Evolutionary conservation across 169 alveolate genomes (phyloP).

Genomic region (Sarcocystis neurona): DNA sequence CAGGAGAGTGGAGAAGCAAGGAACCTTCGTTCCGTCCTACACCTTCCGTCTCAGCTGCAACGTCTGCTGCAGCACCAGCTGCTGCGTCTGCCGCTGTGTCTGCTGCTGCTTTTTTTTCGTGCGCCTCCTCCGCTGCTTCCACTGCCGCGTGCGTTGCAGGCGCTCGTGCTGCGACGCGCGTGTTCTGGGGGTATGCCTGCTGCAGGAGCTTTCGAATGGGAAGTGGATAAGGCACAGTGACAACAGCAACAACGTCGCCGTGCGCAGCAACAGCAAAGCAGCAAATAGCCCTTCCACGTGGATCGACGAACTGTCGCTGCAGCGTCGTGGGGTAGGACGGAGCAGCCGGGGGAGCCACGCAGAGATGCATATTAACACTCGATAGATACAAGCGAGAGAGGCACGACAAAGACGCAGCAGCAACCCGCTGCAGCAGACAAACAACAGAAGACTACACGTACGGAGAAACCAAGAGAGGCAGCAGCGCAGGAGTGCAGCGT

Average conservation of each 20-base stretch:
- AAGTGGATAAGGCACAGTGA: not conserved
- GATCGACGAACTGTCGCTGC: constrained; percentile 36
- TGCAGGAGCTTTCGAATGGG: not conserved
- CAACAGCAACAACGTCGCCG: constrained; percentile 32
- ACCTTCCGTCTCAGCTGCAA: too few species aligned
- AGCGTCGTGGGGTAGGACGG: constrained; percentile 7
- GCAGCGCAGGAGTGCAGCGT: not conserved
- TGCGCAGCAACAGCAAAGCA: constrained; percentile 34
- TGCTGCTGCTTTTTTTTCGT: not conserved
- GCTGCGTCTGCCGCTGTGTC: too few species aligned
- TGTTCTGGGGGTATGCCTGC: not conserved
- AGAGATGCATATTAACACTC: not conserved
- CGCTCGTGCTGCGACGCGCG: not conserved
- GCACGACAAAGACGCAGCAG: not conserved
- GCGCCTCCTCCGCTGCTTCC: not conserved
- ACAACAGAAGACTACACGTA: not conserved
- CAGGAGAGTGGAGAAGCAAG: too few species aligned
- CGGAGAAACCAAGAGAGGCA: not conserved
- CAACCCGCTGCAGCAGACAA: not conserved
- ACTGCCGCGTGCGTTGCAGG: not conserved
- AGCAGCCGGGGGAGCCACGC: constrained; percentile 1
- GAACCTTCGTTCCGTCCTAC: too few species aligned
- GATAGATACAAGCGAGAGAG: not conserved
- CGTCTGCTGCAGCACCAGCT: too few species aligned
- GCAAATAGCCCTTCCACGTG: constrained; percentile 38